Base-by-base conservation (phyloP, 495 filamentous ascomycete species). In the Aspergillus hancockii region DNA sequence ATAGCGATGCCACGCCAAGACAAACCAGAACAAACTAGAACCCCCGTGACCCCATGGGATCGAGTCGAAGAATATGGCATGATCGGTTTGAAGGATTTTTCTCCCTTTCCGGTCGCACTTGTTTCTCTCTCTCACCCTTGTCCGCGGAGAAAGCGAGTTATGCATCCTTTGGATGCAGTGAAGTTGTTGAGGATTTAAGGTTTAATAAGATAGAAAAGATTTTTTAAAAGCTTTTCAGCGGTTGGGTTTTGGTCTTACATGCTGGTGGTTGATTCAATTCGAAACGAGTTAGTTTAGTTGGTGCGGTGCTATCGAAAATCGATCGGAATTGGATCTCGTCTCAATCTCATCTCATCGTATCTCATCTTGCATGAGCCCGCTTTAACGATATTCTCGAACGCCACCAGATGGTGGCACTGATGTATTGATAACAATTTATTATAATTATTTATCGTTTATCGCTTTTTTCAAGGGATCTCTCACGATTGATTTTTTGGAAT, bases 311-410 rank as follows among this genome's bases (percentile, higher is more conserved):
- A 22, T 30, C 19, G 13, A 19, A 28, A 32, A 55, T 55, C 23
- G 28, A 55, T 55, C 54, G 43, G 54, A 19, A 59, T 65, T 59
- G 47, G 51, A 65, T 65, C 61, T 59, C 56, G 59, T 40, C 49
- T 51, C 49, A 51, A 52, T 52, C 50, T 19, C 50, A 60, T 65
- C 63, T 36, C 52, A 65, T 64, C 62, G 53, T 53, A 63, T 60
- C 47, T 58, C 58, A 64, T 64, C 62, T 49, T 62, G 60, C 60
- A 62, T 52, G 54, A 51, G 25, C 21, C 21, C 43, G 43, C 5
- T 47, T 25, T 31, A 7, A 40, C 34, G 51, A 36, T 23, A 13
- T 31, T 40, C 21, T 38, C 51, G n/a, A 53, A n/a, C 51, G 32
- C 51, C 51, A 36, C 19, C 32, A 53, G 38, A 40, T 36, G 51